A percentile compares a stretch with the other conserved stretches of the same genome.
Evolutionary conservation across 129 eudicot genomes (phyloP).

Genomic region (Flaveria bidentis): DNA sequence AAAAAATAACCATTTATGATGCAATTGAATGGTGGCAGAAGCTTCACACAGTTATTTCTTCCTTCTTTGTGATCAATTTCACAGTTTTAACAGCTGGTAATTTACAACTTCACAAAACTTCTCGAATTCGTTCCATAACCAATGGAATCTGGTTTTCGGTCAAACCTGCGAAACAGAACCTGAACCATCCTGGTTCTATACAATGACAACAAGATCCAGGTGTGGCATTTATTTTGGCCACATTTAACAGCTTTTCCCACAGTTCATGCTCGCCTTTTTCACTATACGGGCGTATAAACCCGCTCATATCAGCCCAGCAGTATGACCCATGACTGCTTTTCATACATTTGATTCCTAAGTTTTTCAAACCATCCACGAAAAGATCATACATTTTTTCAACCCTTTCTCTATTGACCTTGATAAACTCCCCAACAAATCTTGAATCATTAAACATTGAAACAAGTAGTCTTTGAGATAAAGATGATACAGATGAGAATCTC

Average conservation of each 20-base stretch:
- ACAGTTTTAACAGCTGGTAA: constrained; percentile 12
- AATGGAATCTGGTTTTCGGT: constrained; percentile 59
- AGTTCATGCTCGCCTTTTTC: constrained; percentile 93
- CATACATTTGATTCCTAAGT: constrained; percentile 66
- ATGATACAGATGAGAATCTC: constrained; percentile 68
- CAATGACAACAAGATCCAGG: constrained; percentile 94
- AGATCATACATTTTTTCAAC: constrained; percentile 38
- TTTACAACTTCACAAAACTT: constrained; percentile 39
- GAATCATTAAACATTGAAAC: constrained; percentile 66
- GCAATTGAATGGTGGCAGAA: constrained; percentile 16
- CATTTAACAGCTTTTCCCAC: constrained; percentile 75
- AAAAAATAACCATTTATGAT: constrained; percentile 27
- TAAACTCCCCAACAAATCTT: constrained; percentile 42
- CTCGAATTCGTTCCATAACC: constrained; percentile 61
- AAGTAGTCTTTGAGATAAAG: constrained; percentile 61
- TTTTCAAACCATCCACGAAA: constrained; percentile 59
- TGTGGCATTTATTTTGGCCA: constrained; percentile 60
- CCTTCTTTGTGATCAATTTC: constrained; percentile 8
- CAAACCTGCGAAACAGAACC: constrained; percentile 64
- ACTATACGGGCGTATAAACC: constrained; percentile 74
- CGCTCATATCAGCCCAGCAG: constrained; percentile 93
- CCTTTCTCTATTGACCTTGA: constrained; percentile 50
- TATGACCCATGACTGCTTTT: constrained; percentile 61
- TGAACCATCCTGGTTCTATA: constrained; percentile 95
- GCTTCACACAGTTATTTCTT: constrained; percentile 14